phyloP scores from a whole-genome alignment of 1,284 basidiomycete species.

The Xerocomus nothofagi region DNA sequence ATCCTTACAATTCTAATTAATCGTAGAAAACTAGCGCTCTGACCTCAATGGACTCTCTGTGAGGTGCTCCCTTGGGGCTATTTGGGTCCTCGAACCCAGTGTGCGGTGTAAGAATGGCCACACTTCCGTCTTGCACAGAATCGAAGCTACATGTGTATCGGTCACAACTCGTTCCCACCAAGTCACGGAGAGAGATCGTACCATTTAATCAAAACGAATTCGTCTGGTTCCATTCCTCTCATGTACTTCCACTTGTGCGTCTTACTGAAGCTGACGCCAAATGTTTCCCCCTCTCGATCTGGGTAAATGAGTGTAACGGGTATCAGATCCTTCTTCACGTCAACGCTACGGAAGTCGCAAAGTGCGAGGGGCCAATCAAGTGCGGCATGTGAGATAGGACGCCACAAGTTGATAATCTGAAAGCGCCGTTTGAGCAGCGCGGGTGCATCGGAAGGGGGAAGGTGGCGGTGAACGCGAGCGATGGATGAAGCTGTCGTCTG shows the following conservation, averaged over 20 bases:
- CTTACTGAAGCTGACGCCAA: constrained; percentile 20
- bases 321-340: constrained; percentile 38
- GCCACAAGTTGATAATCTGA: constrained; percentile 57
- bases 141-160: constrained; percentile 4
- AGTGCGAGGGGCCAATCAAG: constrained; percentile 50
- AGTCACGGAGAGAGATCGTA: constrained; percentile 21
- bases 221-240: constrained; percentile 41
- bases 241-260: constrained; percentile 31
- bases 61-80: constrained; percentile 34
- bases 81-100: constrained; percentile 43
- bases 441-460: constrained; percentile 48
- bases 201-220: constrained; percentile 52
- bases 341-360: constrained; percentile 50
- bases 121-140: constrained; percentile 34
- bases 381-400: constrained; percentile 48
- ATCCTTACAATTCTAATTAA: constrained; percentile 2
- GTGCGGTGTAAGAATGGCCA: constrained; percentile 45
- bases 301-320: constrained; percentile 32
- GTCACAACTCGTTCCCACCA: neutral
- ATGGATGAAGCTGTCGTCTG: constrained; percentile 50
- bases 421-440: constrained; percentile 42
- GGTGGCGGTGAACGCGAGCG: constrained; percentile 53
- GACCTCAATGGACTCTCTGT: constrained; percentile 41
- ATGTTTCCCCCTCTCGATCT: constrained; percentile 22
- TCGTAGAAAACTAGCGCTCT: constrained; percentile 41